Evolutionary conservation across 768 basidiomycete species (phyloP).

Genomic region (Pleurotus tuber-regium): DNA sequence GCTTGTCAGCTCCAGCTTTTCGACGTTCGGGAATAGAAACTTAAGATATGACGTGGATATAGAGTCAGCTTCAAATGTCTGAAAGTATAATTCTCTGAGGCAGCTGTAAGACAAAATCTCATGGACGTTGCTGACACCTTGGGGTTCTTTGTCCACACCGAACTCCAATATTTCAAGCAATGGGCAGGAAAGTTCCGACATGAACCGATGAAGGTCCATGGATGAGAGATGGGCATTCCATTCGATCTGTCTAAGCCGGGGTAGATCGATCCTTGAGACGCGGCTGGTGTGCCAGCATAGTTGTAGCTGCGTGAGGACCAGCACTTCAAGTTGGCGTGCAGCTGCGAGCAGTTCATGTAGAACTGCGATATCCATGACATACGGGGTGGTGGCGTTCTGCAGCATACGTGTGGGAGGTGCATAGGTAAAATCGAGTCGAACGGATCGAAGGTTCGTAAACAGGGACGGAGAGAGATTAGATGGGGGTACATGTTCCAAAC

Average conservation of each 20-base stretch:
- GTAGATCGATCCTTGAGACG: neutral
- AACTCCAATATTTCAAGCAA: neutral
- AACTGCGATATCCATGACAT: too few species aligned
- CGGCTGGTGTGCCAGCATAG: conserved; percentile 23
- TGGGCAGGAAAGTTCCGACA: neutral
- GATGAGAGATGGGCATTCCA: conserved; percentile 45
- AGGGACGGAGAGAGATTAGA: conserved; percentile 31
- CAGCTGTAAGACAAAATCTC: neutral
- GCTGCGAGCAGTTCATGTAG: conserved; percentile 34
- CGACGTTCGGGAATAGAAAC: neutral
- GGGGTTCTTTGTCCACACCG: conserved; percentile 15
- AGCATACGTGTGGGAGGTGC: conserved; percentile 36
- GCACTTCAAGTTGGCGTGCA: conserved; percentile 39
- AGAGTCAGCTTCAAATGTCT: neutral
- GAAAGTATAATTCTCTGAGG: neutral
- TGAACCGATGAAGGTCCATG: conserved; percentile 32
- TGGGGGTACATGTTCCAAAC: conserved; percentile 39
- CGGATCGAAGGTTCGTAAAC: conserved; percentile 34
- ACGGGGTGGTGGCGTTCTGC: too few species aligned
- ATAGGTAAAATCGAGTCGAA: conserved; percentile 40
- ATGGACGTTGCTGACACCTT: neutral
- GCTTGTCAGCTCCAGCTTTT: neutral
- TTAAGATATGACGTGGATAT: neutral
- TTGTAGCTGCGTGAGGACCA: conserved; percentile 40
- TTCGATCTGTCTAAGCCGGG: conserved; percentile 37